Percentiles rank a stretch among this genome's conserved stretches.
phyloP scores from a whole-genome alignment of 1,139 yeast genomes.

The Candida dubliniensis region DNA sequence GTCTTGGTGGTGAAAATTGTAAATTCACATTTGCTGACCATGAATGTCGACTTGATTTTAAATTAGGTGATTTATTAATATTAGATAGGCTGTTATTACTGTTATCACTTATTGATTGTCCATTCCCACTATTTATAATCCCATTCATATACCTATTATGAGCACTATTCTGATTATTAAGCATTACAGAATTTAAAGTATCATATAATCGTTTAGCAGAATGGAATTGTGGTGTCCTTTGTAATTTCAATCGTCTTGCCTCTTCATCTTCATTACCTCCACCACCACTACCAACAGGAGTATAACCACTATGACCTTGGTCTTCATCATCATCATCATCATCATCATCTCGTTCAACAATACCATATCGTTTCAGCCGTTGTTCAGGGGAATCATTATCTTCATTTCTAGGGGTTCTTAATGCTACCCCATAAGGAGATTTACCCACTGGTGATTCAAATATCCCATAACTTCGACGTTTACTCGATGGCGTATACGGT shows the following conservation, averaged over 20 bases:
- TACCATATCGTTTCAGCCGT: too few relatives aligned
- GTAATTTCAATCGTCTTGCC: conserved; percentile 24
- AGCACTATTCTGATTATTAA: not conserved
- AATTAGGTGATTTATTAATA: not conserved
- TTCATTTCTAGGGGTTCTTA: conserved; percentile 40
- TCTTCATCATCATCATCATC: too few relatives aligned
- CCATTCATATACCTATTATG: not conserved
- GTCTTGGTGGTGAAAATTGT: not conserved
- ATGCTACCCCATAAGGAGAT: conserved; percentile 30
- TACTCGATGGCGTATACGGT: conserved; percentile 44
- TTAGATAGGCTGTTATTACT: not conserved
- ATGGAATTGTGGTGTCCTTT: conserved; percentile 44
- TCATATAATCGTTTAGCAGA: conserved; percentile 37
- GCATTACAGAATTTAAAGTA: conserved; percentile 18
- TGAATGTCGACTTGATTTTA: not conserved
- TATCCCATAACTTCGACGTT: conserved; percentile 33
- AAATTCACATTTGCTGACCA: conserved; percentile 1
- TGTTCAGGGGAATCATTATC: conserved; percentile 19
- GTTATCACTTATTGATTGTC: not conserved
- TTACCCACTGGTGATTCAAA: conserved; percentile 36
- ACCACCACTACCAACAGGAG: too few relatives aligned
- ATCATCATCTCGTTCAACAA: too few relatives aligned
- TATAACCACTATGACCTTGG: too few relatives aligned
- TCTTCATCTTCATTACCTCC: conserved; percentile 19
- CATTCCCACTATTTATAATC: too few relatives aligned